Evolutionary conservation across 2,329 filamentous ascomycete genomes (phyloP).

Genomic region (Stemphylium beticola): DNA sequence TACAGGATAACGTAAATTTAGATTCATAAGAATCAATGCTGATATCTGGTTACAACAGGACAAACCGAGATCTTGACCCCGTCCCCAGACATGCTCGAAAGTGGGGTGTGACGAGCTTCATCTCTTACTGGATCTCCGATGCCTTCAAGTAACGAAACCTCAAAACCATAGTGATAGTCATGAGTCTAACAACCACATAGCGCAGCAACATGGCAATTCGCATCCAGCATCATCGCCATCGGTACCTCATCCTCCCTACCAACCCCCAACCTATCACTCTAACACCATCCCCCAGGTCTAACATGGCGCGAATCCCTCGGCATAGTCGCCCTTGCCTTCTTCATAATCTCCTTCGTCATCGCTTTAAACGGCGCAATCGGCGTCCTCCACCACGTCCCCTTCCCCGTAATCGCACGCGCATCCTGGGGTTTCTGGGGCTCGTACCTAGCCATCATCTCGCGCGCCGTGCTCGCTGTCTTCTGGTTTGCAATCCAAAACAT

Average conservation of each 20-base stretch:
- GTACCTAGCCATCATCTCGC: constrained; percentile 61
- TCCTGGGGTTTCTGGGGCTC: constrained; percentile 64
- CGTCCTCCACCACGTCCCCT: constrained; percentile 58
- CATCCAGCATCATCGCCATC: constrained; percentile 47
- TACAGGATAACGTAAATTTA: too few species aligned
- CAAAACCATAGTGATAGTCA: neutral
- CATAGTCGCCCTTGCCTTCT: constrained; percentile 60
- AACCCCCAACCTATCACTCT: neutral
- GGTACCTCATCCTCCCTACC: constrained; percentile 23
- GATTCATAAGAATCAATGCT: neutral
- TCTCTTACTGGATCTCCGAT: constrained; percentile 61
- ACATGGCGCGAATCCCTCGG: constrained; percentile 62
- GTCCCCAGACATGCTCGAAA: constrained; percentile 52
- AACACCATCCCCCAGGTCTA: constrained; percentile 49
- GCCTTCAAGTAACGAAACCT: constrained; percentile 53
- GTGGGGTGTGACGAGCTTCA: constrained; percentile 55
- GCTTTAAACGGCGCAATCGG: constrained; percentile 63
- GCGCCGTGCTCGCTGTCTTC: constrained; percentile 62
- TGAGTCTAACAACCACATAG: constrained; percentile 24
- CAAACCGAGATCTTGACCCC: constrained; percentile 59
- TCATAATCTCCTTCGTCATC: constrained; percentile 65
- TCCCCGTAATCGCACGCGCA: constrained; percentile 62
- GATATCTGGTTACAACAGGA: constrained; percentile 31
- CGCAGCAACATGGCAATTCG: constrained; percentile 61
- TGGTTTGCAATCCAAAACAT: constrained; percentile 72